Evolutionary conservation across 2,329 filamentous ascomycete genomes (phyloP).

Genomic region (Achaetomium macrosporum): DNA sequence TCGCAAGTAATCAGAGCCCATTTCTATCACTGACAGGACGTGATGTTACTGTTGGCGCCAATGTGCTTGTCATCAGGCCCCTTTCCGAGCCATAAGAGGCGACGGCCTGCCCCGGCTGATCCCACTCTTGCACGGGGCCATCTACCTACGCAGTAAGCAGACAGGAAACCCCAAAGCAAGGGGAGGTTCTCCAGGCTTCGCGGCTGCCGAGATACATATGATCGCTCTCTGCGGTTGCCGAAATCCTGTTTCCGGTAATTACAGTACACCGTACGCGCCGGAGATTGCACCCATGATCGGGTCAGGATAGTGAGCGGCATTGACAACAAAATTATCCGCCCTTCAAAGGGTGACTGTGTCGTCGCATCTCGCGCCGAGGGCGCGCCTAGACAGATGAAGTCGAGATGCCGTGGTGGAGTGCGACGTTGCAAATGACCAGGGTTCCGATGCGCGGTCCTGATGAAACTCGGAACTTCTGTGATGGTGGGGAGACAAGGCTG

Average conservation of each 20-base stretch:
- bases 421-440: constrained; percentile 21
- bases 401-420: constrained; percentile 11
- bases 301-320: constrained; percentile 10
- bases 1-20: no score
- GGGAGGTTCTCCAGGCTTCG: neutral
- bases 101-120: constrained; percentile 11
- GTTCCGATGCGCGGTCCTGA: constrained; percentile 1
- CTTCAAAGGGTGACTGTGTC: neutral
- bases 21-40: constrained; percentile 18
- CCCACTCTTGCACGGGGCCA: constrained; percentile 16
- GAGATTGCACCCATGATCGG: constrained; percentile 15
- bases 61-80: neutral
- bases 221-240: no score
- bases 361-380: constrained; percentile 7
- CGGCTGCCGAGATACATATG: neutral
- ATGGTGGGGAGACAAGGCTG: neutral
- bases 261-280: neutral
- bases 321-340: constrained; percentile 3
- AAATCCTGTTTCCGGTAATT: no score
- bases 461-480: constrained; percentile 9
- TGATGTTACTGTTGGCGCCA: constrained; percentile 16
- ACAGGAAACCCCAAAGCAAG: neutral
- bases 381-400: constrained; percentile 20
- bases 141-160: neutral
- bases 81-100: constrained; percentile 15